Evolutionary conservation across 129 eudicot genomes (phyloP).

Genomic region (Flaveria robusta): DNA sequence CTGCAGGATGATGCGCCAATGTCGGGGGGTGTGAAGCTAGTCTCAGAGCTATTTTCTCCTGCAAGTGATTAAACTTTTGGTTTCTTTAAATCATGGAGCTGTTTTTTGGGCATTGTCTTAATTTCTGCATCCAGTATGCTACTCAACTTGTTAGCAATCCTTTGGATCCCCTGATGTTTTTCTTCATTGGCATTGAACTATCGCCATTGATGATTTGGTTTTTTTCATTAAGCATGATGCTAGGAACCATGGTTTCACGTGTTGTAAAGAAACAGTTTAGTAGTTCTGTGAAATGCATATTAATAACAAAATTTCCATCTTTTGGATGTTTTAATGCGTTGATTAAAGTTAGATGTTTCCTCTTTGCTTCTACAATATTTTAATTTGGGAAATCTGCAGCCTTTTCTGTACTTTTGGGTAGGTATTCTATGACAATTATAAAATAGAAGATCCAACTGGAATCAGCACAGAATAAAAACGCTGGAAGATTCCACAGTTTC

Average conservation of each 20-base stretch:
- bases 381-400: too few species aligned
- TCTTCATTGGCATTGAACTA: conserved; percentile 5
- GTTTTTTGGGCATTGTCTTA: background rate
- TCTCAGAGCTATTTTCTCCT: conserved; percentile 60
- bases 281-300: background rate
- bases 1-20: conserved; percentile 83
- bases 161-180: conserved; percentile 24
- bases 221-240: conserved; percentile 3
- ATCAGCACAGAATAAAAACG: background rate
- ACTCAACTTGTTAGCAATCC: conserved; percentile 3
- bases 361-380: background rate
- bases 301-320: background rate
- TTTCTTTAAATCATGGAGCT: background rate
- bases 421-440: background rate
- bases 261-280: conserved; percentile 21
- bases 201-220: background rate
- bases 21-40: conserved; percentile 70
- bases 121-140: background rate
- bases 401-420: too few species aligned
- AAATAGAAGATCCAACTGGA: background rate
- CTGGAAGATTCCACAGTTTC: conserved; percentile 1
- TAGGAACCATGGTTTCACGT: conserved; percentile 8
- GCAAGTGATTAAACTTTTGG: conserved; percentile 32
- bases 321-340: background rate
- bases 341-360: background rate